Percentiles rank a stretch among this genome's conserved stretches.
These are phyloP conservation scores for Penicillium expansum DNA, from an alignment of 2,329 filamentous ascomycete genomes.

Conservation along the genomic window DNA sequence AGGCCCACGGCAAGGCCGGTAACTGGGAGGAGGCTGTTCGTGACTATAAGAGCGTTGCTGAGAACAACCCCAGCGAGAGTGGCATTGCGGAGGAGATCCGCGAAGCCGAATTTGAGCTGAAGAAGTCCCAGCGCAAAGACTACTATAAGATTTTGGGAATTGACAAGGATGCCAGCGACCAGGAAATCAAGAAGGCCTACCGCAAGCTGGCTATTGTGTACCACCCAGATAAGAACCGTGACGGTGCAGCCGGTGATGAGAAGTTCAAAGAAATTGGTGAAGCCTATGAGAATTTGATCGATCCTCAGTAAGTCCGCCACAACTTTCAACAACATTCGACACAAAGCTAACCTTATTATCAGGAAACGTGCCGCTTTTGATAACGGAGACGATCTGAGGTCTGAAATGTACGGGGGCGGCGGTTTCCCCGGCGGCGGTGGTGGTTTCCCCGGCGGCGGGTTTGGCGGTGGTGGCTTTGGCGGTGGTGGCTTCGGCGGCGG, in stretches of 20 bases:
- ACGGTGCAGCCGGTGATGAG: slow-evolving; percentile 74
- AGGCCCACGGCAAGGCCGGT: slow-evolving; percentile 78
- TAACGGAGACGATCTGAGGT: slow-evolving; percentile 82
- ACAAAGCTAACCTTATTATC: slow-evolving; percentile 12
- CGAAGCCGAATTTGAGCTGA: slow-evolving; percentile 88
- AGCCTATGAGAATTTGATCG: slow-evolving; percentile 92
- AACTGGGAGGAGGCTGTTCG: slow-evolving; percentile 89
- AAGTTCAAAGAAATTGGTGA: slow-evolving; percentile 98
- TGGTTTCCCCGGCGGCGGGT: slow-evolving; percentile 53
- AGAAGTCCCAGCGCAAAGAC: slow-evolving; percentile 96
- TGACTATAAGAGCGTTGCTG: slow-evolving; percentile 82
- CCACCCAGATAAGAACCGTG: slow-evolving; percentile 95
- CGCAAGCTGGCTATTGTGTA: slow-evolving; percentile 89
- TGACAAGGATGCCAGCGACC: slow-evolving; percentile 77
- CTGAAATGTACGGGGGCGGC: slow-evolving; percentile 75
- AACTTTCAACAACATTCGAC: not conserved
- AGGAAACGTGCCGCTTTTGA: slow-evolving; percentile 90
- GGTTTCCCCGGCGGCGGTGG: slow-evolving; percentile 45
- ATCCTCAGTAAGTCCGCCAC: slow-evolving; percentile 70
- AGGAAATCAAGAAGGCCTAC: slow-evolving; percentile 94
- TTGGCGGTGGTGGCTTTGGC: slow-evolving; percentile 23
- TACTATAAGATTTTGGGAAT: slow-evolving; percentile 97
- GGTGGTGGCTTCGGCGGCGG: slow-evolving; percentile 46
- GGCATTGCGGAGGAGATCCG: slow-evolving; percentile 80
- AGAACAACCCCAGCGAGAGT: slow-evolving; percentile 77